phyloP scores from a whole-genome alignment of 176 grass and related monocot genomes.

The Dactylis glomerata region DNA sequence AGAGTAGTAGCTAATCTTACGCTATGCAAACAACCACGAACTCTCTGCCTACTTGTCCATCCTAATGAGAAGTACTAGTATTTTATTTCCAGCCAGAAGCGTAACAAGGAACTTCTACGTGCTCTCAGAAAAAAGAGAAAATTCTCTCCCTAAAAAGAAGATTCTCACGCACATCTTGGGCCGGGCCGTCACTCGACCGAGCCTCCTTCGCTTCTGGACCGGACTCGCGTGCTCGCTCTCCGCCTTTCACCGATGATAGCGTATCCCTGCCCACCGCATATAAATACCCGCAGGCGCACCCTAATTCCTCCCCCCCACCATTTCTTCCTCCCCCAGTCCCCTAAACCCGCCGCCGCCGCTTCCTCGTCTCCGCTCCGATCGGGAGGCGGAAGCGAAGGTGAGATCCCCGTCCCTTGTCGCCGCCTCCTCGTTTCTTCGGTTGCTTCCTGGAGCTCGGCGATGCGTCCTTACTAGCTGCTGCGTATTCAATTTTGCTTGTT shows the following conservation, averaged over 20 bases:
- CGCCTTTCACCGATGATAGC: not conserved
- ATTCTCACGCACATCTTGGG: not conserved
- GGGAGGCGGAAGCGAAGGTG: not conserved
- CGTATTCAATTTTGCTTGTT: not conserved
- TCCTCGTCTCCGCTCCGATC: not conserved
- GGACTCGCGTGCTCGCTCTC: not conserved
- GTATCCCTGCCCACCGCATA: not conserved
- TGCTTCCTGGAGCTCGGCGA: not conserved
- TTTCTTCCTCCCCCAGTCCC: not conserved
- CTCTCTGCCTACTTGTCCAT: too few relatives aligned
- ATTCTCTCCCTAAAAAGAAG: not conserved
- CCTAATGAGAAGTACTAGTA: too few relatives aligned
- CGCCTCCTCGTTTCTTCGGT: not conserved
- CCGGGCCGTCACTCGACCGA: not conserved
- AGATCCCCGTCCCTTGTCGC: not conserved
- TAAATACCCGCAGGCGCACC: not conserved
- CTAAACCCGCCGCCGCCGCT: constrained; percentile 3
- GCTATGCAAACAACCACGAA: too few relatives aligned
- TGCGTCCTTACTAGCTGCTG: not conserved
- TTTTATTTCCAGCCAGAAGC: too few relatives aligned
- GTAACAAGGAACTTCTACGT: not conserved
- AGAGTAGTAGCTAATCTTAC: too few relatives aligned
- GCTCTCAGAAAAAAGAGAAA: not conserved
- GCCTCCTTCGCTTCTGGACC: not conserved
- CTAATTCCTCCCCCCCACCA: not conserved